phyloP scores from a whole-genome alignment of 306 rosid genomes.

The Malus sylvestris region DNA sequence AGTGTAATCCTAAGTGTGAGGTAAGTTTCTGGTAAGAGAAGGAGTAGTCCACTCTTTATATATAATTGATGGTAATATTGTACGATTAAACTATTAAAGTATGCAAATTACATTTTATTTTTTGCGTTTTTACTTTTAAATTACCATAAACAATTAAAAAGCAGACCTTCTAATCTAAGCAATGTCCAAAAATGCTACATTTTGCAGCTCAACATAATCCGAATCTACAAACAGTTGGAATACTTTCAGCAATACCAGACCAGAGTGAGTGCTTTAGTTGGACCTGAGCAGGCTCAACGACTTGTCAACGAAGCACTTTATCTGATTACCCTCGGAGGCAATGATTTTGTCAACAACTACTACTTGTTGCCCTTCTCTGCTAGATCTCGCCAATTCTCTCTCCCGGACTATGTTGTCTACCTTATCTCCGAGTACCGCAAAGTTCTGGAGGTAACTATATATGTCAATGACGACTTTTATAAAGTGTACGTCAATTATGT shows the following conservation, averaged over 20 bases:
- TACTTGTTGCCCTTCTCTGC: conserved; percentile 71
- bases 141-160: not conserved
- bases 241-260: conserved; percentile 53
- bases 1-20: too few species aligned
- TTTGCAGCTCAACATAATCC: conserved; percentile 65
- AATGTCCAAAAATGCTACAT: not conserved
- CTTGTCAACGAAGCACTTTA: conserved; percentile 51
- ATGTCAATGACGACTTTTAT: not conserved
- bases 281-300: conserved; percentile 25
- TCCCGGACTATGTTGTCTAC: conserved; percentile 63
- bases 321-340: conserved; percentile 81
- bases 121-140: not conserved
- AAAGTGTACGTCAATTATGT: not conserved
- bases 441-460: conserved; percentile 39
- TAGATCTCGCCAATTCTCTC: conserved; percentile 79
- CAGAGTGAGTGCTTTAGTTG: conserved; percentile 50
- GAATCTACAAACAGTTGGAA: conserved; percentile 48
- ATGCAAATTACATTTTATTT: not conserved
- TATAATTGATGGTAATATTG: not conserved
- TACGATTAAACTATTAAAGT: not conserved
- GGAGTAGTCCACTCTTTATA: not conserved
- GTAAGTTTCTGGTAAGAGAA: too few species aligned
- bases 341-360: conserved; percentile 85
- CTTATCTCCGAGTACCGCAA: conserved; percentile 68
- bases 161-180: not conserved